Evolutionary conservation across 2,329 filamentous ascomycete genomes (phyloP).

Genomic region (Penicillium sclerotiorum): DNA sequence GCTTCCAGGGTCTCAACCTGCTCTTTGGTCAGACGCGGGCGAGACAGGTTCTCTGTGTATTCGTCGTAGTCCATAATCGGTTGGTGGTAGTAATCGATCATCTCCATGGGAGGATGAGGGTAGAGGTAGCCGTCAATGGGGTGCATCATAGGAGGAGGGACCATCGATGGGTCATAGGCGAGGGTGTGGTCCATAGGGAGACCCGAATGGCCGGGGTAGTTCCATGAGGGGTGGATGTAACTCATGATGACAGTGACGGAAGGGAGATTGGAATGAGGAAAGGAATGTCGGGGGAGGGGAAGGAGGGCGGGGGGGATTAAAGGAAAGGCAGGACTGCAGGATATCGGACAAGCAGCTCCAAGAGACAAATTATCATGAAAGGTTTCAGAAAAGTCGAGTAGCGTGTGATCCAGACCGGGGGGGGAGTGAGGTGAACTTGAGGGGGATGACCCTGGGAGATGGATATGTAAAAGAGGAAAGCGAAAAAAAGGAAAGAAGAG

Average conservation of each 20-base stretch:
- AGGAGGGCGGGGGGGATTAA: slow-evolving; percentile 7
- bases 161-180: slow-evolving; percentile 39
- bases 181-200: slow-evolving; percentile 43
- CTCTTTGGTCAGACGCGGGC: slow-evolving; percentile 54
- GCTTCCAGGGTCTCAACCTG: slow-evolving; percentile 54
- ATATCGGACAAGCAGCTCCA: not conserved
- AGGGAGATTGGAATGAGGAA: slow-evolving; percentile 5
- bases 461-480: slow-evolving; percentile 24
- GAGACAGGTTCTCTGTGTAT: slow-evolving; percentile 50
- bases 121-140: slow-evolving; percentile 43
- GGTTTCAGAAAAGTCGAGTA: slow-evolving; percentile 2
- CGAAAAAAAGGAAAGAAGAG: slow-evolving; percentile 20
- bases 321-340: slow-evolving; percentile 4
- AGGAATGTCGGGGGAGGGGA: slow-evolving; percentile 6
- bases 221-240: slow-evolving; percentile 43
- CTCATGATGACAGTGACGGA: slow-evolving; percentile 32
- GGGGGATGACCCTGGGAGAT: slow-evolving; percentile 4
- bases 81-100: slow-evolving; percentile 46
- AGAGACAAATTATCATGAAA: not conserved
- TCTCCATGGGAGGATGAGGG: slow-evolving; percentile 43
- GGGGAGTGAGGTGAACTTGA: not conserved
- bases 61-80: slow-evolving; percentile 50
- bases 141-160: slow-evolving; percentile 41
- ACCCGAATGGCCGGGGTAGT: slow-evolving; percentile 36
- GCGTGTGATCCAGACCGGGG: slow-evolving; percentile 4